Conservation (phyloP, 176 grass and related monocot genomes). For the Rhynchospora breviuscula region DNA sequence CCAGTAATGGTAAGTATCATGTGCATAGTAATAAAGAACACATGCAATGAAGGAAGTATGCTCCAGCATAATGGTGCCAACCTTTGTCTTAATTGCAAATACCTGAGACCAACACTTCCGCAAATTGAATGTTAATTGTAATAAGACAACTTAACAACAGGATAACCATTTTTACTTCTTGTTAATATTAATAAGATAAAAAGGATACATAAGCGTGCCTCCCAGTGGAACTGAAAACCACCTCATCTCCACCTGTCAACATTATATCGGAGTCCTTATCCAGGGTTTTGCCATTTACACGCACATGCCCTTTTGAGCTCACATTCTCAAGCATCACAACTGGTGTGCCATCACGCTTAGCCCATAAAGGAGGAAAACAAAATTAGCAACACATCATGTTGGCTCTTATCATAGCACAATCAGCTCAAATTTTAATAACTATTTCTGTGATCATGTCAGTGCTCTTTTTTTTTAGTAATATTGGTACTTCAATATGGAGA, state of each 20-base stretch:
- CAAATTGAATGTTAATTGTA: not conserved
- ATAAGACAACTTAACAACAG: not conserved
- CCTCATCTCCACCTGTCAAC: constrained; percentile 78
- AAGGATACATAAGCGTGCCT: constrained; percentile 94
- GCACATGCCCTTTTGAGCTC: constrained; percentile 55
- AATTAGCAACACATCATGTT: not conserved
- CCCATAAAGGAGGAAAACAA: constrained; percentile 13
- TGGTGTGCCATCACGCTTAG: constrained; percentile 23
- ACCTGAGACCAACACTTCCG: not conserved
- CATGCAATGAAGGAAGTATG: no score
- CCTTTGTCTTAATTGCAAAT: not conserved
- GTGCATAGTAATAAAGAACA: no score
- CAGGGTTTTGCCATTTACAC: constrained; percentile 83
- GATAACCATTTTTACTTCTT: not conserved
- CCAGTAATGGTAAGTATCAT: not conserved
- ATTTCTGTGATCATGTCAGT: not conserved
- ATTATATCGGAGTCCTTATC: constrained; percentile 68
- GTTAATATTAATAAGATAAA: not conserved
- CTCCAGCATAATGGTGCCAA: not conserved
- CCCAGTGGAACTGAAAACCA: constrained; percentile 63
- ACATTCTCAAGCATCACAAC: constrained; percentile 62
- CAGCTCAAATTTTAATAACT: not conserved
- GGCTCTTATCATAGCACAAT: not conserved
- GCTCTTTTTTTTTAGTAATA: not conserved
- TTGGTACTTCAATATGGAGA: not conserved